Evolutionary conservation across 306 rosid species (phyloP), one percentile per base, ranked within the genome.

Genomic region (Vigna mungo): DNA sequence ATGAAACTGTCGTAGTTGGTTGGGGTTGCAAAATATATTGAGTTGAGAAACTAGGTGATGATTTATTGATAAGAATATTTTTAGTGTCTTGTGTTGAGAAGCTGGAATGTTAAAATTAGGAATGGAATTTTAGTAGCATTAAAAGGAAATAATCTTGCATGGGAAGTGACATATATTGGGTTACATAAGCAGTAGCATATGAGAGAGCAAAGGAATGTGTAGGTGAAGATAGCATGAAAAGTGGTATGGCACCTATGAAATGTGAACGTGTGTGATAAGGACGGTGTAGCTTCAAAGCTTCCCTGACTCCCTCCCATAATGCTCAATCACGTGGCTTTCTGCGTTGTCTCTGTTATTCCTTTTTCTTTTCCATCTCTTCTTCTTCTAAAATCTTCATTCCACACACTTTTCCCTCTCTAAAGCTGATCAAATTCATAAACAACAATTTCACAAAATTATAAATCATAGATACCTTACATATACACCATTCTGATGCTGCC

Each of bases 271-370:
- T 34, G 60, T 75, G 74, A 78, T 41, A 52, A 74, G 18, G 86
- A 66, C 39, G 70, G 72, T 66, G 75, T 58, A 66, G 1, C 80
- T 21, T 67, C 62, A 74, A 71, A 66, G 76, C 76, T 63, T 61
- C 61, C 47, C 27, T 25, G 27, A 25, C 32, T 69, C 14, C 20
- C 7, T 63, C n/a, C 6, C 17, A 74, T 17, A 36, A 54, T 73
- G 52, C n/a, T 70, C 77, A 15, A 44, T 80, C 87, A 80, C 83
- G 85, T 84, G 82, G 70, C 43, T 59, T 77, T 80, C 41, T 71
- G 74, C 54, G 79, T 76, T 60, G 54, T 73, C 46, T 9, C 46
- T 39, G 65, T 75, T 21, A 37, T 68, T 83, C 67, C 20, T 16
- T 56, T 52, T 62, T 17, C 16, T 61, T 51, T 73, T 36, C 63